These are phyloP conservation scores for Hura crepitans DNA, from an alignment of 441 rosid species.

Conservation along the genomic window DNA sequence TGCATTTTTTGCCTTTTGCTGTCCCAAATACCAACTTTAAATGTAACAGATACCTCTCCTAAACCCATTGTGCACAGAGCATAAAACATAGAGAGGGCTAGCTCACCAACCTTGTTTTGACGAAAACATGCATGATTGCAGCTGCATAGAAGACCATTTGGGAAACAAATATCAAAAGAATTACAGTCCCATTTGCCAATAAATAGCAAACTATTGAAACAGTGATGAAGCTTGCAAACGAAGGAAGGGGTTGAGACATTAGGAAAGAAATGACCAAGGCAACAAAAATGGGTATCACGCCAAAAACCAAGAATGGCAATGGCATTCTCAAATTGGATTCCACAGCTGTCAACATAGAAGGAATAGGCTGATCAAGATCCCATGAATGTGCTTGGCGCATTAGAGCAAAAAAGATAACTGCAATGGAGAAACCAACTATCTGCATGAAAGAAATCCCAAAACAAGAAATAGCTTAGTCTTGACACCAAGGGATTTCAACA, in stretches of 20 bases:
- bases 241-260: conserved; percentile 67
- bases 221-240: conserved; percentile 54
- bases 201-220: conserved; percentile 69
- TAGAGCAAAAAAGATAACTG: conserved; percentile 65
- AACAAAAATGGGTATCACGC: conserved; percentile 50
- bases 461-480: conserved; percentile 5
- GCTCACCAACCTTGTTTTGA: conserved; percentile 61
- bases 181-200: conserved; percentile 65
- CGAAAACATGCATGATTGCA: conserved; percentile 56
- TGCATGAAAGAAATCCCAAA: conserved; percentile 35
- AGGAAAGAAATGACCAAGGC: conserved; percentile 59
- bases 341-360: conserved; percentile 67
- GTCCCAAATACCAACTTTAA: background rate
- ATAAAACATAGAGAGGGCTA: conserved; percentile 12
- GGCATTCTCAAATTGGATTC: conserved; percentile 81
- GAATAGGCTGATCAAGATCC: conserved; percentile 65
- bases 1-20: background rate
- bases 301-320: conserved; percentile 57
- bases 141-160: conserved; percentile 65
- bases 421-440: conserved; percentile 58
- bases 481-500: background rate
- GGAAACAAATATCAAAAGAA: conserved; percentile 56
- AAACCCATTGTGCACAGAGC: background rate
- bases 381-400: conserved; percentile 80
- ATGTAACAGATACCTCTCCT: background rate